Conservation (phyloP, 2,329 filamentous ascomycete genomes). For the Aspergillus eucalypticola region DNA sequence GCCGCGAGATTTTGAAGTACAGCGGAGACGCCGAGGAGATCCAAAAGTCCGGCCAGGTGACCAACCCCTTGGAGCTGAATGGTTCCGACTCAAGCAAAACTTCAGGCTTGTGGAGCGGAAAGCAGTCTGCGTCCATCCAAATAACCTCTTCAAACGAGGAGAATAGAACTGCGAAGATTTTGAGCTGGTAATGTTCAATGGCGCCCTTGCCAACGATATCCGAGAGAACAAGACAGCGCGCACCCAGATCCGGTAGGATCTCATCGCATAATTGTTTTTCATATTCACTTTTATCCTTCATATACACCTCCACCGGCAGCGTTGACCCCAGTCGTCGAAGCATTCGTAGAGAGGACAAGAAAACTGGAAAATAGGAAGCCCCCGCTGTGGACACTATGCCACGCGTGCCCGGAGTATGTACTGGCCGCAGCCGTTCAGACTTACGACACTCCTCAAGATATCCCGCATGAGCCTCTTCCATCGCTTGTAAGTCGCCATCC, state of each 20-base stretch:
- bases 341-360: slow-evolving; percentile 54
- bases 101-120: slow-evolving; percentile 51
- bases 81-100: slow-evolving; percentile 54
- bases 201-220: slow-evolving; percentile 42
- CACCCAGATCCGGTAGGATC: slow-evolving; percentile 44
- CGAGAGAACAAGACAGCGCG: slow-evolving; percentile 45
- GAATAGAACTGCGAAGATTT: slow-evolving; percentile 58
- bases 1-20: slow-evolving; percentile 45
- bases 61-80: slow-evolving; percentile 54
- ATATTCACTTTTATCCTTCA: slow-evolving; percentile 43
- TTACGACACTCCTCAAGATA: slow-evolving; percentile 40
- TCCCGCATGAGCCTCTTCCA: slow-evolving; percentile 43
- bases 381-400: slow-evolving; percentile 57
- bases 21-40: slow-evolving; percentile 45
- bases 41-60: slow-evolving; percentile 60
- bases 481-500: slow-evolving; percentile 34
- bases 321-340: slow-evolving; percentile 53
- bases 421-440: slow-evolving; percentile 32
- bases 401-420: slow-evolving; percentile 41
- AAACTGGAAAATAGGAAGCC: slow-evolving; percentile 50
- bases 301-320: slow-evolving; percentile 51
- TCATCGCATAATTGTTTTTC: slow-evolving; percentile 43
- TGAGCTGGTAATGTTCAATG: slow-evolving; percentile 55
- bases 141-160: slow-evolving; percentile 61
- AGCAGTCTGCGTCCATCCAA: slow-evolving; percentile 60